Evolutionary conservation across 139 green algal genomes (phyloP).

Genomic region (Trebouxia sp.): DNA sequence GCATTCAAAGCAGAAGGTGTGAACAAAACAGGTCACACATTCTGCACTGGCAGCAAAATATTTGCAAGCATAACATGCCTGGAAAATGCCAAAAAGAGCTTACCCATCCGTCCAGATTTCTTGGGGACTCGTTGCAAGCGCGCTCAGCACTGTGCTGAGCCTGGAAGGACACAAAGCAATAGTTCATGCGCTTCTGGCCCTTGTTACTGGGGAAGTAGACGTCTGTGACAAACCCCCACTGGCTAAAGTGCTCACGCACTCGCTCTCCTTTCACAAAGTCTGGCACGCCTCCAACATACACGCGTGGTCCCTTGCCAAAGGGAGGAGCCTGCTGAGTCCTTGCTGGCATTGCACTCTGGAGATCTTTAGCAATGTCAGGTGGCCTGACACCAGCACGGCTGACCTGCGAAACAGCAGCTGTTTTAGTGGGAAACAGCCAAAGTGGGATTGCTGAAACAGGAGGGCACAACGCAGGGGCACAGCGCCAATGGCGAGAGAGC

Average conservation of each 20-base stretch:
- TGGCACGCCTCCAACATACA: conserved; percentile 35
- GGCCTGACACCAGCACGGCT: conserved; percentile 26
- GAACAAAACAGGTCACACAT: no score
- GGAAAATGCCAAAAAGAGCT: background rate
- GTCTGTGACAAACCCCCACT: conserved; percentile 30
- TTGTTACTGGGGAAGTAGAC: conserved; percentile 34
- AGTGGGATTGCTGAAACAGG: background rate
- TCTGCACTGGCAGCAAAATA: background rate
- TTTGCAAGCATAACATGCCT: no score
- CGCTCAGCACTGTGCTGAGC: conserved; percentile 25
- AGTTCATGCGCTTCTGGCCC: conserved; percentile 32
- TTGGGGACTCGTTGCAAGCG: conserved; percentile 31
- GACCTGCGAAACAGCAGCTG: no score
- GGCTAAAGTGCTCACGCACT: conserved; percentile 7
- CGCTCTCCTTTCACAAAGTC: background rate
- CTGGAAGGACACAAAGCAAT: conserved; percentile 40
- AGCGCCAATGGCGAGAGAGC: no score
- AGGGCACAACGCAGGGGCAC: no score
- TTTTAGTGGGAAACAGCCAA: background rate
- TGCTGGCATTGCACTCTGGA: background rate
- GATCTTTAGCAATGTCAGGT: background rate
- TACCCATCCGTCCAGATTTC: conserved; percentile 27
- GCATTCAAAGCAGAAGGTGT: no score
- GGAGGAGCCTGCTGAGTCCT: background rate
- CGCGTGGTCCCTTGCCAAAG: conserved; percentile 1